phyloP scores from a whole-genome alignment of 495 filamentous ascomycete species.

The Parathielavia hyrcaniae region DNA sequence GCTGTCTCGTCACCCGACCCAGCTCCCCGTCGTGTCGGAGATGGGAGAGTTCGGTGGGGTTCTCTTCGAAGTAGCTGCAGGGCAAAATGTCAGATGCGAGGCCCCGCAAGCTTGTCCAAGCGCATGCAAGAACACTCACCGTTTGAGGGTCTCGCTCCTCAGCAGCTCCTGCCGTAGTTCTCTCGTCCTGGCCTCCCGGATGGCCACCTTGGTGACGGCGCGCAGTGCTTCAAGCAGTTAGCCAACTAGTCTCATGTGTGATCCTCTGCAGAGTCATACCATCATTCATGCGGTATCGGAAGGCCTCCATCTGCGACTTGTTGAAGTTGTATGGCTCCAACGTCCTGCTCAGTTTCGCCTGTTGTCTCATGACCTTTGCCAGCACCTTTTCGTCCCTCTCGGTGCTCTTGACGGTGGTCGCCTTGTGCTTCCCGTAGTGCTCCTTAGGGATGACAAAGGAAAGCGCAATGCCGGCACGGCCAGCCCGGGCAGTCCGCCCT shows the following conservation, averaged over 20 bases:
- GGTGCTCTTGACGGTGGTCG: constrained; percentile 63
- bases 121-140: constrained; percentile 30
- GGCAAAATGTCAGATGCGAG: constrained; percentile 4
- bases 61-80: constrained; percentile 79
- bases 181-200: constrained; percentile 80
- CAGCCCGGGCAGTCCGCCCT: constrained; percentile 85
- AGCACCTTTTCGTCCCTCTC: constrained; percentile 81
- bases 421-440: constrained; percentile 77
- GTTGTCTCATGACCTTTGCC: constrained; percentile 62
- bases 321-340: constrained; percentile 89
- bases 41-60: constrained; percentile 78
- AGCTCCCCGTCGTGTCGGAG: constrained; percentile 87
- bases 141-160: constrained; percentile 85
- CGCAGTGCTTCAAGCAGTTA: constrained; percentile 42
- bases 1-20: constrained; percentile 61
- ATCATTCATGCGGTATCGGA: constrained; percentile 91
- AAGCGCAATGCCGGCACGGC: constrained; percentile 86
- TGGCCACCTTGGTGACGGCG: constrained; percentile 70
- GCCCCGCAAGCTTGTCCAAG: not conserved
- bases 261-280: constrained; percentile 38
- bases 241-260: not conserved
- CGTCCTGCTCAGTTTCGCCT: constrained; percentile 66
- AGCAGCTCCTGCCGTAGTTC: constrained; percentile 86
- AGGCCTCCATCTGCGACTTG: constrained; percentile 85
- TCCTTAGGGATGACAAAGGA: constrained; percentile 82